phyloP scores from a whole-genome alignment of 345 rosid species.

The Geranium brycei region DNA sequence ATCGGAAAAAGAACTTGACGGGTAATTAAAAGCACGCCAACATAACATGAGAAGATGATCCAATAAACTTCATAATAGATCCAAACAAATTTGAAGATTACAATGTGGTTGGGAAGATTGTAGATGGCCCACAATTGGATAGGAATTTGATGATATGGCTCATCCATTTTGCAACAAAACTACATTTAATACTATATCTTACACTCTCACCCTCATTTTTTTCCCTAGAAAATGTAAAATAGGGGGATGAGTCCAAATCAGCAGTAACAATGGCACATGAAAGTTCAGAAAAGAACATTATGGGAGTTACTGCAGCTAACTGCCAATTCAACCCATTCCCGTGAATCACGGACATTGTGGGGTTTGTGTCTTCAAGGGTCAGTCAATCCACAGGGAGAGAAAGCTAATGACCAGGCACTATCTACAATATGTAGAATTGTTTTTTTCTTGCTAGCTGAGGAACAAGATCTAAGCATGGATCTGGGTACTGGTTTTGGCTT shows the following conservation, averaged over 20 bases:
- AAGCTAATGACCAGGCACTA: background rate
- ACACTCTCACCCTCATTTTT: slow-evolving; percentile 7
- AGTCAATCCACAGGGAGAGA: background rate
- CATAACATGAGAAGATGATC: background rate
- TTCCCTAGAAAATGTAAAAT: slow-evolving; percentile 13
- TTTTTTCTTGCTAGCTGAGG: too few relatives aligned
- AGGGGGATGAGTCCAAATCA: slow-evolving; percentile 8
- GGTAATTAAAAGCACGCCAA: background rate
- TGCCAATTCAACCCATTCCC: slow-evolving; percentile 25
- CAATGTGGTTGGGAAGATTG: background rate
- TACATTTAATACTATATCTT: too few relatives aligned
- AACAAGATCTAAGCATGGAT: background rate
- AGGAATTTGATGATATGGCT: background rate
- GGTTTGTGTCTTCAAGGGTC: background rate
- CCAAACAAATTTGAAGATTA: background rate
- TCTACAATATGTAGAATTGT: background rate
- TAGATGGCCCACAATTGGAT: background rate
- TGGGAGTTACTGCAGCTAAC: slow-evolving; percentile 24
- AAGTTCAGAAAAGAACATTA: slow-evolving; percentile 16
- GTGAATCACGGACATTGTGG: slow-evolving; percentile 35
- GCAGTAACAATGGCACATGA: slow-evolving; percentile 25
- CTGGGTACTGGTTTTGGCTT: background rate
- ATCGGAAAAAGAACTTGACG: background rate
- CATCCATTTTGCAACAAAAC: slow-evolving; percentile 1
- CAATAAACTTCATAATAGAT: slow-evolving; percentile 2